Evolutionary conservation across 2,329 filamentous ascomycete species (phyloP), one percentile per base, ranked within the genome.

Genomic region (Arachnomyces sp.): DNA sequence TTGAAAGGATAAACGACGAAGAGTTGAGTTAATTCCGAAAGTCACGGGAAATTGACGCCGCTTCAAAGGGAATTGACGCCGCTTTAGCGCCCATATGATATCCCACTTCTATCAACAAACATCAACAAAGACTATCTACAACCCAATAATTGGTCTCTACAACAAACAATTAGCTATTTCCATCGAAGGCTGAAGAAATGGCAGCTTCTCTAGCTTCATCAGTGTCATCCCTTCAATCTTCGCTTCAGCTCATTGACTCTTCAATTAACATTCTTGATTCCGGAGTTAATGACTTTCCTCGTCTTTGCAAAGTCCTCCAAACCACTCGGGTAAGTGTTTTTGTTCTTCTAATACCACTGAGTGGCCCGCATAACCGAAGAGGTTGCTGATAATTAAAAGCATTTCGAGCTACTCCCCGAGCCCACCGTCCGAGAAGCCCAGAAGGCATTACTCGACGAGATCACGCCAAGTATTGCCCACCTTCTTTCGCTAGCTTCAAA

Each of bases 401-500:
- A 95, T 67, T 95, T 94, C 65, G 89, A 95, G 62, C 80, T 95
- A 31, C 85, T 95, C 52, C 86, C 88, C 12, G 86, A 94, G 59
- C 78, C 84, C 9, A 85, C 85, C 38, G 78, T 95, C 33, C 80
- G 82, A 45, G 76, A 82, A 47, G 89, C 89, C 25, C 89, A 95
- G 63, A 74, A 85, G 50, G 82, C 86, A 3, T 78, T 95, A 13
- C 82, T 88, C 52, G 84, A 86, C 54, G 88, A 94, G 59, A 92
- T 95, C 51, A 82, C 83, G n/a, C 89, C 89, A 7, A 88, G 87
- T 61, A 84, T 94, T 48, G 72, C 81, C 21, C 77, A 80, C 43
- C 77, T 95, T 2, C 79, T 95, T 38, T 76, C 80, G 47, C 82
- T 88, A 50, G 86, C 88, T n/a, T 81, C 87, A 50, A 80, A 82